Conservation (phyloP, 257 asterid species). For the Capsicum baccatum region DNA sequence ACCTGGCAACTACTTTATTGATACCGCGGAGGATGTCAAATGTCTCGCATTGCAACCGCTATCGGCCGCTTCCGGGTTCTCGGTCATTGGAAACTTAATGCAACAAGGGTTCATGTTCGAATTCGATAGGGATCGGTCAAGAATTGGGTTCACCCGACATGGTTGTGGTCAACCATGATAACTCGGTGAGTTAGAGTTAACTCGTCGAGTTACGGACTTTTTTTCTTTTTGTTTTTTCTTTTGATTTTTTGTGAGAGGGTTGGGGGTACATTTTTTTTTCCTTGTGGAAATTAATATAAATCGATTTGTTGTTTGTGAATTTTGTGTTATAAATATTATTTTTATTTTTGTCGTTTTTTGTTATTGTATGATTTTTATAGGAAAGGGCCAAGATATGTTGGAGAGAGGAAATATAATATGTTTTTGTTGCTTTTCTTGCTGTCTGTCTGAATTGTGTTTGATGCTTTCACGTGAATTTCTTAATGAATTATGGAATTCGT, state of each 20-base stretch:
- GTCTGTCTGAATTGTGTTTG: constrained; percentile 41
- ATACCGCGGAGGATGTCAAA: constrained; percentile 59
- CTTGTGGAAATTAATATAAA: constrained; percentile 12
- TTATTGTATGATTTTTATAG: constrained; percentile 39
- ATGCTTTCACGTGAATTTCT: constrained; percentile 57
- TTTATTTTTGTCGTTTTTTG: constrained; percentile 9
- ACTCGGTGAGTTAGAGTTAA: constrained; percentile 39
- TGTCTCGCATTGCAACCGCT: constrained; percentile 82
- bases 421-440: constrained; percentile 44
- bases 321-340: background rate
- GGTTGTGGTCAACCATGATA: constrained; percentile 55
- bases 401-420: constrained; percentile 32
- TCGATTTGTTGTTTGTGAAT: constrained; percentile 22
- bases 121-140: constrained; percentile 62
- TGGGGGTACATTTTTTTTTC: constrained; percentile 23
- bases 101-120: constrained; percentile 80
- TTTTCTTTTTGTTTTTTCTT: background rate
- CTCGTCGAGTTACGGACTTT: constrained; percentile 16
- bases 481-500: constrained; percentile 39
- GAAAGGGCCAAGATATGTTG: constrained; percentile 45
- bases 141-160: constrained; percentile 62
- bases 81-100: constrained; percentile 84
- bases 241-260: background rate
- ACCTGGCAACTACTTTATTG: constrained; percentile 68
- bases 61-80: constrained; percentile 45